phyloP scores from a whole-genome alignment of 2,329 filamentous ascomycete genomes.

The Penicillium glabrum region DNA sequence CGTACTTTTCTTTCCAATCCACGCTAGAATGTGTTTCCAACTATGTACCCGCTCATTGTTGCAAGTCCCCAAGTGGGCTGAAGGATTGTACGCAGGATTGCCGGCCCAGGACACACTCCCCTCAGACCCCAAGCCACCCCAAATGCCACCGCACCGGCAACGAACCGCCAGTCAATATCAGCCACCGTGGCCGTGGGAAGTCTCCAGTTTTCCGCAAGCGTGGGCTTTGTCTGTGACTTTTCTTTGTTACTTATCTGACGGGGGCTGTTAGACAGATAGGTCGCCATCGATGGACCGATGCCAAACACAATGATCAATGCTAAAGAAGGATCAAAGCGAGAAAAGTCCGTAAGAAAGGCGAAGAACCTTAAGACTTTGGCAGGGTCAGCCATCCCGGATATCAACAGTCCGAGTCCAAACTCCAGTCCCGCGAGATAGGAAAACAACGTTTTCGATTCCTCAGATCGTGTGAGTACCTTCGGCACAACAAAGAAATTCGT shows the following conservation, averaged over 20 bases:
- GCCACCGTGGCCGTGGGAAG: slow-evolving; percentile 47
- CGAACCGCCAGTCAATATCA: slow-evolving; percentile 51
- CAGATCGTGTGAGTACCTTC: slow-evolving; percentile 26
- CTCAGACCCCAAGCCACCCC: slow-evolving; percentile 53
- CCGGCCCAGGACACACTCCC: slow-evolving; percentile 55
- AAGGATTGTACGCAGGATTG: slow-evolving; percentile 46
- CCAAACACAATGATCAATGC: slow-evolving; percentile 51
- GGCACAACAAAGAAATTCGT: slow-evolving; percentile 38
- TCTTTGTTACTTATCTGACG: slow-evolving; percentile 25
- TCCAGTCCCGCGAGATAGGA: slow-evolving; percentile 50
- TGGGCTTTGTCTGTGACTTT: slow-evolving; percentile 35
- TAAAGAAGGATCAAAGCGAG: slow-evolving; percentile 53
- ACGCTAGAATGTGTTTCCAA: slow-evolving; percentile 38
- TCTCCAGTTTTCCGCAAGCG: slow-evolving; percentile 42
- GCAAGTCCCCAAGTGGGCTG: slow-evolving; percentile 50
- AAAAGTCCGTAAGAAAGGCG: slow-evolving; percentile 41
- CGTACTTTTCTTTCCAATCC: not conserved
- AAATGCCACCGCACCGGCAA: slow-evolving; percentile 49
- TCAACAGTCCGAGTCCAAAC: slow-evolving; percentile 53
- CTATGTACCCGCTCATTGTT: slow-evolving; percentile 50
- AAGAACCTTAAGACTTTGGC: slow-evolving; percentile 54
- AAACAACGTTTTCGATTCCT: slow-evolving; percentile 36
- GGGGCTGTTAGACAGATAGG: slow-evolving; percentile 32
- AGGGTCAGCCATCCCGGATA: slow-evolving; percentile 53
- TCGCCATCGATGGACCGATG: slow-evolving; percentile 47